These are phyloP conservation scores for Moricandia arvensis DNA, from an alignment of 345 rosid genomes.

Conservation along the genomic window DNA sequence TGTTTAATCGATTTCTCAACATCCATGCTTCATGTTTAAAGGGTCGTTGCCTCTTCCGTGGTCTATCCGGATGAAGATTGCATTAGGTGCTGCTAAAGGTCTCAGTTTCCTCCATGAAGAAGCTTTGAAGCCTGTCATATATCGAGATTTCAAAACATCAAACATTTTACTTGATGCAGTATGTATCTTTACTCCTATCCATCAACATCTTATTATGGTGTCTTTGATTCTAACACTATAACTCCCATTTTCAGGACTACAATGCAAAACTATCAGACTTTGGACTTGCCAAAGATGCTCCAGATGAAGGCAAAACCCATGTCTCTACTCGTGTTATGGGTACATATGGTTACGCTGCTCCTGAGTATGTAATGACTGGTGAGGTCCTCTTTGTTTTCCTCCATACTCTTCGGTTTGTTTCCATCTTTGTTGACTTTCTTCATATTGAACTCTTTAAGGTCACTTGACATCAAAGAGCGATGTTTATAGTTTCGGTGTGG, in stretches of 20 bases:
- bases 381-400: conserved; percentile 10
- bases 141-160: conserved; percentile 84
- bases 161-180: conserved; percentile 81
- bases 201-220: conserved; percentile 1
- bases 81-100: conserved; percentile 84
- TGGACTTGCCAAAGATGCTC: conserved; percentile 99
- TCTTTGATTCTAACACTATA: too few species aligned
- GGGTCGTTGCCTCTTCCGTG: conserved; percentile 90
- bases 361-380: conserved; percentile 99
- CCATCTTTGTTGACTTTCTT: neutral
- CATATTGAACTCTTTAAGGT: conserved; percentile 39
- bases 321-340: conserved; percentile 99
- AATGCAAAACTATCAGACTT: conserved; percentile 96
- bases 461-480: conserved; percentile 86
- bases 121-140: conserved; percentile 75
- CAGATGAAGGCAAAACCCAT: conserved; percentile 97
- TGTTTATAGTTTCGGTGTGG: conserved; percentile 84
- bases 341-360: conserved; percentile 97
- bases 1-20: neutral
- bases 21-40: conserved; percentile 32
- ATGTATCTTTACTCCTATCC: conserved; percentile 28
- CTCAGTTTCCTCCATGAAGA: conserved; percentile 83
- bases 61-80: conserved; percentile 81
- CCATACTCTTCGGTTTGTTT: too few species aligned
- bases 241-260: conserved; percentile 55